A percentile compares a stretch with the other conserved stretches of the same genome.
Evolutionary conservation across 805 yeast species (phyloP).

Genomic region (Debaryomyces hansenii): DNA sequence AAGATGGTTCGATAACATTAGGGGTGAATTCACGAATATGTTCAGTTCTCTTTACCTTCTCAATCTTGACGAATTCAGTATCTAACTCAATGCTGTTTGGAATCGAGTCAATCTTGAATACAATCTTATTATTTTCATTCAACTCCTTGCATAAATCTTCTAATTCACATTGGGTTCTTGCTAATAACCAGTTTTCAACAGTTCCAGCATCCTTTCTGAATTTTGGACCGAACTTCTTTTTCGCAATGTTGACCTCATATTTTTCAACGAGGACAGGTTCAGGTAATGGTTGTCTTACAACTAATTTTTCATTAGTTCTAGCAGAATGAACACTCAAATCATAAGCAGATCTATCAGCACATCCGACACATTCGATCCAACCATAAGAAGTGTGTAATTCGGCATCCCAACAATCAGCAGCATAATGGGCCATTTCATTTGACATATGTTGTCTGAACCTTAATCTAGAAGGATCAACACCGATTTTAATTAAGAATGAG

Average conservation of each 20-base stretch:
- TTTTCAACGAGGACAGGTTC: slow-evolving; percentile 81
- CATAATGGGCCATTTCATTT: slow-evolving; percentile 99
- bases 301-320: slow-evolving; percentile 90
- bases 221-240: slow-evolving; percentile 96
- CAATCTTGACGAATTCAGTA: slow-evolving; percentile 68
- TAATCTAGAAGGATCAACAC: slow-evolving; percentile 79
- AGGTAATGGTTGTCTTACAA: slow-evolving; percentile 86
- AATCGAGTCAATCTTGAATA: slow-evolving; percentile 65
- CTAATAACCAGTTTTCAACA: slow-evolving; percentile 76
- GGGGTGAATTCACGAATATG: slow-evolving; percentile 96
- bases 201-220: slow-evolving; percentile 96
- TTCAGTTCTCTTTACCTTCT: slow-evolving; percentile 75
- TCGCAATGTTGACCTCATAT: slow-evolving; percentile 83
- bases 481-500: slow-evolving; percentile 79
- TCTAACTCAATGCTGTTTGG: slow-evolving; percentile 70
- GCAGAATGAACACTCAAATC: slow-evolving; percentile 95
- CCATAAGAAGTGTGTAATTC: slow-evolving; percentile 95
- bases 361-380: slow-evolving; percentile 99
- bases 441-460: slow-evolving; percentile 98
- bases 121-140: slow-evolving; percentile 58
- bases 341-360: slow-evolving; percentile 98
- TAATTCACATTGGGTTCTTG: slow-evolving; percentile 81
- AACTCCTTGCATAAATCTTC: slow-evolving; percentile 75
- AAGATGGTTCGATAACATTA: slow-evolving; percentile 97
- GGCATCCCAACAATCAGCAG: slow-evolving; percentile 99